These are phyloP conservation scores for Phialophora macrospora DNA, from an alignment of 2,329 filamentous ascomycete species.

Conservation along the genomic window DNA sequence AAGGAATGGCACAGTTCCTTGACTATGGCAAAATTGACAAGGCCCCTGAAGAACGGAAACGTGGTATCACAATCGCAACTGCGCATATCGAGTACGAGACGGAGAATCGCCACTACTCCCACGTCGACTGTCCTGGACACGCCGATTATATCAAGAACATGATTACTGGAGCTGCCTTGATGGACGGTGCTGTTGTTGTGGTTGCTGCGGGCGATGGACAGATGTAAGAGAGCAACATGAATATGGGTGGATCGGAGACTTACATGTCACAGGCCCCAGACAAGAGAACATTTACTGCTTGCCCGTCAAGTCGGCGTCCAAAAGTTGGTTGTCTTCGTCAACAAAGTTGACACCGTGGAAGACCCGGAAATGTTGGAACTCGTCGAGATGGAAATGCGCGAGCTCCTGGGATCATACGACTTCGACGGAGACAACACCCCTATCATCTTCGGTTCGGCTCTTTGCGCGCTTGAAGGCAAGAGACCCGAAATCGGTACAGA, in stretches of 20 bases:
- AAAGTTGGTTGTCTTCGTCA: constrained; percentile 98
- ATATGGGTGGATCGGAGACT: constrained; percentile 8
- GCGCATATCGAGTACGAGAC: constrained; percentile 99
- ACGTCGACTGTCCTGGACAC: constrained; percentile 99
- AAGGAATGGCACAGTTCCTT: constrained; percentile 91
- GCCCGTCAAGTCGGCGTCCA: constrained; percentile 98
- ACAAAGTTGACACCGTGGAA: constrained; percentile 97
- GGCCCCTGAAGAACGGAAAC: constrained; percentile 98
- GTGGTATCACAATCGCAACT: constrained; percentile 99
- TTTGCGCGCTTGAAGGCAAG: constrained; percentile 88
- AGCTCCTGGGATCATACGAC: constrained; percentile 87
- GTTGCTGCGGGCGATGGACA: constrained; percentile 98
- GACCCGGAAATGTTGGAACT: constrained; percentile 99
- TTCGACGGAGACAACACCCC: constrained; percentile 98
- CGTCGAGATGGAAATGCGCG: constrained; percentile 99
- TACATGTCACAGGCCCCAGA: constrained; percentile 72
- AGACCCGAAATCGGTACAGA: constrained; percentile 81
- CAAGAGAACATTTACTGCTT: constrained; percentile 94
- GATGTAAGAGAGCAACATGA: constrained; percentile 64
- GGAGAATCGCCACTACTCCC: constrained; percentile 92
- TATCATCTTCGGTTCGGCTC: constrained; percentile 94
- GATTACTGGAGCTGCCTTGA: constrained; percentile 99
- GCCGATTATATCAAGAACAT: constrained; percentile 99
- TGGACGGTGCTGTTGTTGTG: constrained; percentile 98
- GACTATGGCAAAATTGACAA: constrained; percentile 99